phyloP scores from a whole-genome alignment of 805 yeast species.

The Grigorovia transvaalensis region DNA sequence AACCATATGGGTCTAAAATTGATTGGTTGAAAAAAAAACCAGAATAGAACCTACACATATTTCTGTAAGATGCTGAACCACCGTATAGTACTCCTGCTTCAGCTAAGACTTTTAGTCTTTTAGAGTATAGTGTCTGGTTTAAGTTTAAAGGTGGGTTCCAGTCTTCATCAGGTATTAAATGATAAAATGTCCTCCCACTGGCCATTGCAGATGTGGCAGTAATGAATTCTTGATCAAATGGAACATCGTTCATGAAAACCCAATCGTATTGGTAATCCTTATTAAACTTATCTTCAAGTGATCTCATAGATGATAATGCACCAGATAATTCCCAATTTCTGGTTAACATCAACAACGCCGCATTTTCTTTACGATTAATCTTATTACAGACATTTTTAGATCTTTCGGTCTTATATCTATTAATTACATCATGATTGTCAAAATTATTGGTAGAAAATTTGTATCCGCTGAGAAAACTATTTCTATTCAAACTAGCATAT shows the following conservation, averaged over 20 bases:
- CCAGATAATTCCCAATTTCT: conserved; percentile 70
- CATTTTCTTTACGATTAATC: conserved; percentile 38
- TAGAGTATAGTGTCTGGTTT: conserved; percentile 44
- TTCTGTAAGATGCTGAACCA: conserved; percentile 58
- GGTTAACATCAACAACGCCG: conserved; percentile 79
- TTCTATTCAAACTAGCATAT: conserved; percentile 10
- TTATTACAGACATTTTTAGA: background rate
- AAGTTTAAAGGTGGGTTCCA: conserved; percentile 75
- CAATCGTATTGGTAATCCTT: conserved; percentile 57
- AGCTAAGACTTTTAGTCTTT: conserved; percentile 35
- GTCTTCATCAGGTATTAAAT: conserved; percentile 51
- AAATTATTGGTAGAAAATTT: conserved; percentile 23
- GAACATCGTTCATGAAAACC: conserved; percentile 70
- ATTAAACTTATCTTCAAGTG: conserved; percentile 68
- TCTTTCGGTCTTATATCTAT: background rate
- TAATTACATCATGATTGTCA: conserved; percentile 8
- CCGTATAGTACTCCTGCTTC: conserved; percentile 52
- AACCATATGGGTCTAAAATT: conserved; percentile 61
- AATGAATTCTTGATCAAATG: conserved; percentile 53
- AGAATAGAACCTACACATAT: conserved; percentile 92
- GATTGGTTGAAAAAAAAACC: conserved; percentile 83
- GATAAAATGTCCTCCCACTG: conserved; percentile 55
- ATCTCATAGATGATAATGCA: conserved; percentile 66
- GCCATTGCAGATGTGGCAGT: conserved; percentile 52
- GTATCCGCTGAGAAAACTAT: conserved; percentile 6